Base-by-base conservation (phyloP, 345 rosid genomes). In the Eucalyptus regnans region DNA sequence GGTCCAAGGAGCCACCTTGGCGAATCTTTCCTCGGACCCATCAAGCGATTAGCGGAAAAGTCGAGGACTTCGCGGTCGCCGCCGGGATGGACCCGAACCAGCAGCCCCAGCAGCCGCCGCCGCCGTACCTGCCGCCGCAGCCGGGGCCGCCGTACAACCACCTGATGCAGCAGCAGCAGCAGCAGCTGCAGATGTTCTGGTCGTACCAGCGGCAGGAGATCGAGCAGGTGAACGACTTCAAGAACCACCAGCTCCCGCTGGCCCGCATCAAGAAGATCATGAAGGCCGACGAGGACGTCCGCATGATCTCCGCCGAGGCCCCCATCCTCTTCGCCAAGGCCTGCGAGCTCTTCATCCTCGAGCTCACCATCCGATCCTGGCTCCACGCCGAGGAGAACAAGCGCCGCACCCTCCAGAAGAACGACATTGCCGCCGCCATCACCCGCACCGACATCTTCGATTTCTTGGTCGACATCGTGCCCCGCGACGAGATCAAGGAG, bases 281-380 rank as follows among this genome's bases (percentile, higher is more conserved):
- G 99, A 97, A 97, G 91, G 99, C 99, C 44, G 98, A 97, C 88
- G 99, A 97, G 90, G 99, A 97, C 88, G 99, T 96, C 60, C 99
- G 99, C 83, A 97, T 97, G 99, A 97, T 97, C 94, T 96, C 99
- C 27, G 98, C 99, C 31, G 99, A 96, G 91, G 99, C 98, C 7
- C 99, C 99, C 58, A 95, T 97, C 89, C 94, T 97, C 50, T 96
- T 97, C 91, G 93, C 99, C 51, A 97, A 97, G 90, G 99, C 99
- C 56, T 97, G 99, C 80, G 99, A 97, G 95, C 97, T 97, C 86
- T 97, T 97, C 94, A 96, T 97, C 87, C 94, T 97, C 87, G 99
- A 97, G 89, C 97, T 97, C 86, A 96, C 99, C 50, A 97, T 97
- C 91, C 94, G 99, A 16, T 97, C 99, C 37, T 97, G 99, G 99